Percentiles rank a stretch among this genome's conserved stretches.
These are phyloP conservation scores for Kluyveromyces starmeri DNA, from an alignment of 805 yeast genomes.

Conservation along the genomic window DNA sequence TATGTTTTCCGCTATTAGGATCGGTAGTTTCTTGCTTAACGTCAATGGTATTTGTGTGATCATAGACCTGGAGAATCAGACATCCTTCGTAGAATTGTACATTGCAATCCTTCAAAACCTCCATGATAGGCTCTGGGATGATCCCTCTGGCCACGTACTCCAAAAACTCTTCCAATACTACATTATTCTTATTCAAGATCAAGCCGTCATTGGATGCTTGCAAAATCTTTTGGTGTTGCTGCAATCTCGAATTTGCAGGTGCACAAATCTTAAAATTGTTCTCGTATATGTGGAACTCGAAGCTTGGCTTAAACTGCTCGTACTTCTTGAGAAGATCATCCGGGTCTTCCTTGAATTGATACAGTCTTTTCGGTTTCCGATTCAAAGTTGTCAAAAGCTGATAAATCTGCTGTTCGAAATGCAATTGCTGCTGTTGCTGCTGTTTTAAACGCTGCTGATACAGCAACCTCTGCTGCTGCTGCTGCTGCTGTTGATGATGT, in stretches of 20 bases:
- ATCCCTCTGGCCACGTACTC: conserved; percentile 71
- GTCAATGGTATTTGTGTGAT: conserved; percentile 53
- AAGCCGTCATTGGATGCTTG: conserved; percentile 50
- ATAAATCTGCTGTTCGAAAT: conserved; percentile 35
- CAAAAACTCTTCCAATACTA: conserved; percentile 69
- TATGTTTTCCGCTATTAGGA: conserved; percentile 6
- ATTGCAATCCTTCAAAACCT: conserved; percentile 80
- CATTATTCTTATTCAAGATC: conserved; percentile 64
- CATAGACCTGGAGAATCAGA: conserved; percentile 75
- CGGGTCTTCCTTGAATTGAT: conserved; percentile 60
- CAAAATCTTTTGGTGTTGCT: conserved; percentile 30
- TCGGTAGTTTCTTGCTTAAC: conserved; percentile 14
- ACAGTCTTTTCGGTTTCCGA: conserved; percentile 36
- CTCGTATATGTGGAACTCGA: conserved; percentile 85
- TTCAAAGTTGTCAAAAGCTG: conserved; percentile 27
- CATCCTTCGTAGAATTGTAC: conserved; percentile 85
- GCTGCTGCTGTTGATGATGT: conserved; percentile 24
- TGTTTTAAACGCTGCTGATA: conserved; percentile 26
- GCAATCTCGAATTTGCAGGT: conserved; percentile 35
- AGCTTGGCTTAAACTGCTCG: conserved; percentile 66
- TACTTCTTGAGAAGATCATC: conserved; percentile 70
- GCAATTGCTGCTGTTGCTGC: conserved; percentile 35
- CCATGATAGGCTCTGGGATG: conserved; percentile 84
- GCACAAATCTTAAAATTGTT: conserved; percentile 88
- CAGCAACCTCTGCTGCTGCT: conserved; percentile 27